Base-by-base conservation (phyloP, 2,329 filamentous ascomycete species). In the Cadophora malorum region DNA sequence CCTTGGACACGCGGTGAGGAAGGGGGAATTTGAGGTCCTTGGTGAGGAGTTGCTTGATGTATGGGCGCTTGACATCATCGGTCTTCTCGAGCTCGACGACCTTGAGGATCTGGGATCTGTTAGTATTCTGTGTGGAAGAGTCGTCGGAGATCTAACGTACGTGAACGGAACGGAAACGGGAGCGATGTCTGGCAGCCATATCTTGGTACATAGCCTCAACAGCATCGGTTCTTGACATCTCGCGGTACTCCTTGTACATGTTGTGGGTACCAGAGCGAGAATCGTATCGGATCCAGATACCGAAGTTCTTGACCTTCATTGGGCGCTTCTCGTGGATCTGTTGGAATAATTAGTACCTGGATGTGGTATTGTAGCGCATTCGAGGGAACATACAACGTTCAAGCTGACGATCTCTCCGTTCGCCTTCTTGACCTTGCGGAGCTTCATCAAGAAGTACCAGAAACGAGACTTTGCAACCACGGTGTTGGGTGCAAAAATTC, bases 201-300 rank as follows among this genome's bases (percentile, higher is more conserved):
- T 99, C 96, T 85, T 96, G 92, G 91, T 99, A 99, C 82, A 99
- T 90, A 77, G 95, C 86, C 86, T 98, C 92, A 80, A 98, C 95
- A 76, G 96, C 96, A 77, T 96, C 95, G 80, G 91, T 92, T 84
- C 96, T 90, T 82, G 92, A 95, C 89, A 98, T 92, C 89, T 98
- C 96, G 83, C 96, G 93, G 92, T 97, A 98, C 91, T 99, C 96
- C 91, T 98, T 98, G 93, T 99, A 99, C 96, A 99, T 99, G 92
- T 99, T 99, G 94, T 99, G 96, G 80, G 96, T 99, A 79, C 96
- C 96, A 79, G 96, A 98, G 85, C 96, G 95, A 73, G 96, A 99
- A 87, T 99, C 95, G 88, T 99, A 99, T 83, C 96, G 94, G 86
- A 99, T 91, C 96, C 96, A 99, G 90, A 99, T 91, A 83, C 96